These are phyloP conservation scores for Prinsepia uniflora DNA, from an alignment of 306 rosid species.

Conservation along the genomic window DNA sequence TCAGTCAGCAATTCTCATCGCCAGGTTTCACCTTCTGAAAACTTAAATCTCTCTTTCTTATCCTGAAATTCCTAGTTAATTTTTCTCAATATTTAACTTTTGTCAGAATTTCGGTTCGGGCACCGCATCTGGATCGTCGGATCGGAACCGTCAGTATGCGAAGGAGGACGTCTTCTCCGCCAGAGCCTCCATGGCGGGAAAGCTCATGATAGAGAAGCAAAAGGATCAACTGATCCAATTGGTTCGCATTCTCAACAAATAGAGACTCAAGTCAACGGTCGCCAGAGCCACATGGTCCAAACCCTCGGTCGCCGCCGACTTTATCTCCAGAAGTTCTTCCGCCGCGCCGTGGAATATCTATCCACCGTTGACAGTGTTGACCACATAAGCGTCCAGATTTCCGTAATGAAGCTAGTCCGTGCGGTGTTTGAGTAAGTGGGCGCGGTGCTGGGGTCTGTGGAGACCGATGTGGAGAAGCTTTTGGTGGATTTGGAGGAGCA, in stretches of 20 bases:
- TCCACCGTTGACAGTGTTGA: conserved; percentile 14
- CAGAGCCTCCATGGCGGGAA: conserved; percentile 7
- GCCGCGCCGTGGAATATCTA: background rate
- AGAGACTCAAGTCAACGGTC: background rate
- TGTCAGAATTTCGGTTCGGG: background rate
- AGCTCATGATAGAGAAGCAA: conserved; percentile 7
- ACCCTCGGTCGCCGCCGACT: conserved; percentile 11
- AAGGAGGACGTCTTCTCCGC: conserved; percentile 1
- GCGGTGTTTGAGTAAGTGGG: background rate
- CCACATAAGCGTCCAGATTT: conserved; percentile 1
- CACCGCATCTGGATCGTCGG: background rate
- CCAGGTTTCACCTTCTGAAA: background rate
- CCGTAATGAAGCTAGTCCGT: background rate
- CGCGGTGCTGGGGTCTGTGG: conserved; percentile 5
- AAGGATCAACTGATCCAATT: conserved; percentile 10
- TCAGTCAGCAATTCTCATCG: background rate
- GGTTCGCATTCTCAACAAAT: conserved; percentile 8
- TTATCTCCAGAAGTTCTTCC: background rate
- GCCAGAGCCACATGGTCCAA: conserved; percentile 9
- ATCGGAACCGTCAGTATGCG: background rate
- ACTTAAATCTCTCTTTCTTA: background rate
- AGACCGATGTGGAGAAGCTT: conserved; percentile 11
- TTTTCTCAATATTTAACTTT: background rate
- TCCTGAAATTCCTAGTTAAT: background rate
- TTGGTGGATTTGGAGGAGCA: conserved; percentile 4